Evolutionary conservation across 352 stramenopile species (phyloP).

Genomic region (Phytophthora idaei): DNA sequence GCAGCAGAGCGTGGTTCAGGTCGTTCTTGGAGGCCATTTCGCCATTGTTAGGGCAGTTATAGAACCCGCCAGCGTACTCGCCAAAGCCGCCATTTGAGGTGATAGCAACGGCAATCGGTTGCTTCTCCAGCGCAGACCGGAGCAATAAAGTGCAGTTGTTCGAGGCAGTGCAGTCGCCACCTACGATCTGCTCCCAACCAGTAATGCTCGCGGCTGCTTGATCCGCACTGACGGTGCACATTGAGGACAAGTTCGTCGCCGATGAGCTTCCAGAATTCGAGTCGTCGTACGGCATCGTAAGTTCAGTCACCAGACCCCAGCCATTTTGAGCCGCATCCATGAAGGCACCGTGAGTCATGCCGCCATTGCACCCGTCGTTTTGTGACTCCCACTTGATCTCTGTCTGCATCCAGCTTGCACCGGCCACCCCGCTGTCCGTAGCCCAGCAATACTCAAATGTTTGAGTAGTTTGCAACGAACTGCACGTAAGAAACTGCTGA

Average conservation of each 20-base stretch:
- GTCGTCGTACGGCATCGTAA: constrained; percentile 82
- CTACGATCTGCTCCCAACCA: constrained; percentile 72
- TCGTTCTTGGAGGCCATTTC: constrained; percentile 68
- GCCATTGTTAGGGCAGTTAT: constrained; percentile 74
- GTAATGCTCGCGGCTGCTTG: constrained; percentile 72
- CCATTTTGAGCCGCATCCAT: constrained; percentile 70
- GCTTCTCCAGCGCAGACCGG: constrained; percentile 55
- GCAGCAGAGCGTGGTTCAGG: constrained; percentile 77
- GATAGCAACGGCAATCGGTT: constrained; percentile 80
- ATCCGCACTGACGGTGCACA: constrained; percentile 43
- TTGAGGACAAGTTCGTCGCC: constrained; percentile 31
- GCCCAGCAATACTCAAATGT: constrained; percentile 86
- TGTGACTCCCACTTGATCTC: constrained; percentile 78
- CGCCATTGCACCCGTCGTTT: constrained; percentile 80
- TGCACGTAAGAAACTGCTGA: constrained; percentile 82
- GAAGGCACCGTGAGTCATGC: constrained; percentile 85
- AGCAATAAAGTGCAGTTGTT: constrained; percentile 64
- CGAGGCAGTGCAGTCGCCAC: constrained; percentile 56
- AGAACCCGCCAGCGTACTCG: constrained; percentile 72
- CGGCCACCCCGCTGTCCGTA: constrained; percentile 43
- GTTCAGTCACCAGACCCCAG: constrained; percentile 68
- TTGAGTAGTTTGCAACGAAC: constrained; percentile 63
- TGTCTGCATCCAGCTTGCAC: constrained; percentile 64
- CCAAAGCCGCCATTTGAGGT: constrained; percentile 76
- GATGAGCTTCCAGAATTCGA: constrained; percentile 35